Evolutionary conservation across 257 asterid genomes (phyloP), one percentile per base, ranked within the genome.

Genomic region (Solanum bukasovii): DNA sequence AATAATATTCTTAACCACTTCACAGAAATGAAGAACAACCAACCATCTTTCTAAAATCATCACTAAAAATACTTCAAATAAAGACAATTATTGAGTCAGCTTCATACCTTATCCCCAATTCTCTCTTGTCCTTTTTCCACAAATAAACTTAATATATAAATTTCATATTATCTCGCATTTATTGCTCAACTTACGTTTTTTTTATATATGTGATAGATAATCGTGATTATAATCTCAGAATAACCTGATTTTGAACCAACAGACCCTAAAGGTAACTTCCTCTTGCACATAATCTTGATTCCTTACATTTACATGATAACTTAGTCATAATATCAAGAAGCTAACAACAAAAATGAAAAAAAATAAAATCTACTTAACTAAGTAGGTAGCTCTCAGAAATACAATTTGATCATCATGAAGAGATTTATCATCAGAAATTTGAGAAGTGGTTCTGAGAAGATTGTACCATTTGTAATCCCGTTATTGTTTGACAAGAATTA

Each of bases 361-460:
- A 14, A 46, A 42, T 25, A 40, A 25, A 13, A 5, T 31, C 44
- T 82, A 82, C 27, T 46, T 8, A 46, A 46, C 85, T 29, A 82
- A 29, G 16, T 9, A 27, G 3, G 29, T 82, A 82, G 85, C 29
- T 82, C 70, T 79, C 37, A 42, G 65, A 44, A 82, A 29, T 49
- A 82, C 85, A 82, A 82, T 49, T 46, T 49, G 85, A 82, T 49
- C 44, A 70, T 70, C 38, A 81, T 46, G 65, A 79, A 91, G 82
- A 42, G 25, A 72, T 84, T 49, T 91, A 59, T 38, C n/a, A 67
- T 94, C 93, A 92, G 92, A 91, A 91, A 91, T 90, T 90, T 29
- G 95, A 86, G 91, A 94, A 94, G 79, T 94, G 94, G 67, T 90
- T 93, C 85, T 93, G 95, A 23, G 93, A 91, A 38, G 91, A 81